These are phyloP conservation scores for Fusarium tupiense DNA, from an alignment of 2,329 filamentous ascomycete species.

Conservation along the genomic window DNA sequence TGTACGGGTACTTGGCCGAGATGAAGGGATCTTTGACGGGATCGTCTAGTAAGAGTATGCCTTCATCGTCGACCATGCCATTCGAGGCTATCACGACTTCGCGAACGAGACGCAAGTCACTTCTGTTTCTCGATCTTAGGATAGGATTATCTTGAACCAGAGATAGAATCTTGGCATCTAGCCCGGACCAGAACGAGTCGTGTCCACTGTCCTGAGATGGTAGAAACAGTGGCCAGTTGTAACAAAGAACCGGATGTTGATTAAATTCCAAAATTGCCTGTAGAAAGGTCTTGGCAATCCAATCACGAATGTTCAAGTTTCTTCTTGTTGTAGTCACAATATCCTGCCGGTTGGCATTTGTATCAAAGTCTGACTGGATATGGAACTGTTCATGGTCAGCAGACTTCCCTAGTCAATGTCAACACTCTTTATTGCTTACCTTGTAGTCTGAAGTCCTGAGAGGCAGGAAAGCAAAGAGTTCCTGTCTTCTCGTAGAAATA, in stretches of 20 bases:
- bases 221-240: conserved; percentile 27
- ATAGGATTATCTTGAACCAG: not conserved
- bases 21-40: conserved; percentile 3
- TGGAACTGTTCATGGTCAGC: conserved; percentile 21
- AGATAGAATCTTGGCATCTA: not conserved
- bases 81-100: not conserved
- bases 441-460: conserved; percentile 12
- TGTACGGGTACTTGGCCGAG: conserved; percentile 1
- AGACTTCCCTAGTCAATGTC: no score
- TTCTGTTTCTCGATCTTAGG: not conserved
- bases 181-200: conserved; percentile 15
- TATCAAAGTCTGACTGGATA: conserved; percentile 32
- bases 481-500: not conserved
- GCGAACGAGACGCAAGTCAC: not conserved
- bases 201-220: not conserved
- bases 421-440: not conserved
- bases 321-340: conserved; percentile 19
- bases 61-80: not conserved
- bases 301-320: conserved; percentile 1
- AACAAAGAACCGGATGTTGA: conserved; percentile 16
- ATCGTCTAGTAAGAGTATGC: conserved; percentile 17
- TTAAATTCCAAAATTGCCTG: conserved; percentile 19
- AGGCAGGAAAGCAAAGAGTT: conserved; percentile 29
- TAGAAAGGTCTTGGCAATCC: not conserved
- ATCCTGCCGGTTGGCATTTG: conserved; percentile 18